Base-by-base conservation (phyloP, 257 asterid species). In the Solanum ahanhuiri region DNA sequence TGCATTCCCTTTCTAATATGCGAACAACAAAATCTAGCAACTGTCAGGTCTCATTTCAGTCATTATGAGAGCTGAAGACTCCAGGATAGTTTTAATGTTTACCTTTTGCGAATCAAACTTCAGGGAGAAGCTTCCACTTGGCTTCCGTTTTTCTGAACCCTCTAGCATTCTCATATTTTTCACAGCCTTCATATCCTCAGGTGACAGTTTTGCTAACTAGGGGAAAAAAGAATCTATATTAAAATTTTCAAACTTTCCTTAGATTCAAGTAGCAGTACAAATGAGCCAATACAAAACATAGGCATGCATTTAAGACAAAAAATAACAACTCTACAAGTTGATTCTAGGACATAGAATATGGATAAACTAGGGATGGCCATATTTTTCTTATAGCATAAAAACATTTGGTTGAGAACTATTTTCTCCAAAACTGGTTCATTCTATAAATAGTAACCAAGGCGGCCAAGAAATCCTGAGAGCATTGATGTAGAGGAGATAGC, bases 51-150 rank as follows among this genome's bases (percentile, higher is more conserved):
- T 89, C 87, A 67, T 54, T 83, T 91, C 69, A 41, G 30, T 71
- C 84, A 30, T 18, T 75, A 75, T 18, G 23, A 25, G 41, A 28
- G 69, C 67, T 48, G 67, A 81, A 81, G 28, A 45, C 43, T 81
- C 30, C 66, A 63, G 48, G 45, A 14, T 11, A 83, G 43, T 58
- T 43, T 34, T 70, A 58, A 75, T 66, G 71, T 83, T 86, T 91
- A 95, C 99, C 98, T 95, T 97, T 39, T 92, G 92, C 35, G 99
- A 87, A 89, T 97, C 99, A 88, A 97, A 97, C 89, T 95, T 97
- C 73, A 97, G 95, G 3, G 99, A 94, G 94, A 95, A 95, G 88
- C 91, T 72, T 70, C 96, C 98, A 23, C 81, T 85, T n/a, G 98
- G 88, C 91, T 95, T 95, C 90, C 91, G 92, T 83, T 91, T 75